A percentile compares a stretch with the other conserved stretches of the same genome.
Evolutionary conservation across 257 asterid species (phyloP).

Genomic region (Dorcoceras hygrometricum): DNA sequence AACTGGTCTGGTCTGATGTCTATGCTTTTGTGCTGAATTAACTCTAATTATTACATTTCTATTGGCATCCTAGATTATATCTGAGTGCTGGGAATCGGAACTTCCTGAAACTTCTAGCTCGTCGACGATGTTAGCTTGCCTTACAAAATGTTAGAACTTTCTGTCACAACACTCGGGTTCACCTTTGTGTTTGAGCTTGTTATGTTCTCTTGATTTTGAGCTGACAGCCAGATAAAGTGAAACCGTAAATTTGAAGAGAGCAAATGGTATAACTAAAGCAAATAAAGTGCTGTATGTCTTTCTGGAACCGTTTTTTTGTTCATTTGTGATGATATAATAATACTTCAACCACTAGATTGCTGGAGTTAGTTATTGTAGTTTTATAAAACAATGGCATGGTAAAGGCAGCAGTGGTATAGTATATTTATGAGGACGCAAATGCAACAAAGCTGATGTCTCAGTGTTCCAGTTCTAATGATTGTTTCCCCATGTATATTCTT

Average conservation of each 20-base stretch:
- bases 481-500: neutral
- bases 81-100: neutral
- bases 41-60: neutral
- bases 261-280: neutral
- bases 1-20: conserved; percentile 62
- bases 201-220: neutral
- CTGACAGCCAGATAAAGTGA: neutral
- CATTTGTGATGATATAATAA: too few relatives aligned
- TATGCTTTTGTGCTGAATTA: neutral
- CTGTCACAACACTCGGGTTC: neutral
- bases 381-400: too few relatives aligned
- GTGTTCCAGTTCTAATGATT: neutral
- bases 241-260: neutral
- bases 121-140: neutral
- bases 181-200: conserved; percentile 8
- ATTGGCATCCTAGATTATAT: neutral
- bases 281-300: neutral
- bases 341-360: too few relatives aligned
- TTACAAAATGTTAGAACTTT: neutral
- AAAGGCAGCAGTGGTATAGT: too few relatives aligned
- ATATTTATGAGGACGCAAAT: too few relatives aligned
- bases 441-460: neutral
- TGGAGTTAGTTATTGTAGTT: too few relatives aligned
- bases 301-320: neutral
- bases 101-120: neutral